A percentile compares a stretch with the other conserved stretches of the same genome.
These are phyloP conservation scores for Primulina huaijiensis DNA, from an alignment of 257 asterid genomes.

Conservation along the genomic window DNA sequence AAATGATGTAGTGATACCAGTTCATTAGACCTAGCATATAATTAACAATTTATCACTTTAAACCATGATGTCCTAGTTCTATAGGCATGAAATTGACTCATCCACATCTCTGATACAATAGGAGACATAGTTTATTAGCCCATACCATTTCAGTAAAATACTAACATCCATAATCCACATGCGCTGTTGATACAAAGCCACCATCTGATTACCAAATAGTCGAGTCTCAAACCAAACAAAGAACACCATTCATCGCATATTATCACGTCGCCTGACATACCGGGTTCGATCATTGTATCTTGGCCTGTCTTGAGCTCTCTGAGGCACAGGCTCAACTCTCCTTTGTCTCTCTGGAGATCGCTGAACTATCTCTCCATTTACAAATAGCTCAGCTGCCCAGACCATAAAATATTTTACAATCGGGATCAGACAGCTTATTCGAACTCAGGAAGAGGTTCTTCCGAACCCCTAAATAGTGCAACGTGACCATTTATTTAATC, in stretches of 20 bases:
- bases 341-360: slow-evolving; percentile 95
- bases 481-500: neutral
- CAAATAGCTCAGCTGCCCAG: slow-evolving; percentile 73
- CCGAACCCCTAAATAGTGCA: neutral
- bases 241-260: slow-evolving; percentile 40
- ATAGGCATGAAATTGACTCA: neutral
- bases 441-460: neutral
- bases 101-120: neutral
- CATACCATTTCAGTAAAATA: slow-evolving; percentile 15
- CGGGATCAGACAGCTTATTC: neutral
- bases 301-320: slow-evolving; percentile 85
- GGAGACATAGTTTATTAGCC: neutral
- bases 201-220: slow-evolving; percentile 15
- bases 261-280: slow-evolving; percentile 74
- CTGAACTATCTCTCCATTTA: slow-evolving; percentile 87
- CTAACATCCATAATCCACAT: slow-evolving; percentile 16
- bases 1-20: neutral
- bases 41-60: no score
- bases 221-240: neutral
- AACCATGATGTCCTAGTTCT: neutral
- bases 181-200: neutral
- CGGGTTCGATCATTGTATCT: slow-evolving; percentile 91
- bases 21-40: neutral
- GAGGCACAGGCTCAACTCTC: slow-evolving; percentile 94
- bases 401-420: slow-evolving; percentile 6